phyloP scores from a whole-genome alignment of 192 early-diverging fungal species.

The Mortierella hygrophila region DNA sequence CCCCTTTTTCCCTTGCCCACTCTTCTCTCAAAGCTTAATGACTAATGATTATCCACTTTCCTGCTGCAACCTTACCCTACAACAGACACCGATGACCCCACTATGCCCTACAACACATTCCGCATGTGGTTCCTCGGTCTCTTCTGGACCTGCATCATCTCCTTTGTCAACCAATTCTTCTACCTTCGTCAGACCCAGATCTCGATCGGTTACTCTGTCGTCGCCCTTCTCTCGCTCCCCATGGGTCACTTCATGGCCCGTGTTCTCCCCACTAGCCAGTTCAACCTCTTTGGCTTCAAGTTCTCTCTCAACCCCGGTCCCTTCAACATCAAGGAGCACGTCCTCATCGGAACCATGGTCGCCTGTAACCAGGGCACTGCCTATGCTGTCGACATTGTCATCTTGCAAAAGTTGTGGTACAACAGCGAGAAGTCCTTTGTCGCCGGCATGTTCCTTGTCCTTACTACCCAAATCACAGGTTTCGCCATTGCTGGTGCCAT shows the following conservation, averaged over 20 bases:
- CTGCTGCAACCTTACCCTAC: no score
- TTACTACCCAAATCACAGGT: constrained; percentile 64
- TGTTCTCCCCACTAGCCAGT: constrained; percentile 51
- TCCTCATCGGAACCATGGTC: constrained; percentile 65
- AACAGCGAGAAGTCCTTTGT: constrained; percentile 62
- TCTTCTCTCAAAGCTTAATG: background rate
- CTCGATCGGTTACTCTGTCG: constrained; percentile 51
- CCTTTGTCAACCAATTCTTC: constrained; percentile 64
- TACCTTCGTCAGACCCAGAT: constrained; percentile 58
- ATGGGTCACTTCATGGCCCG: constrained; percentile 57
- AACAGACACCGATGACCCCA: constrained; percentile 60
- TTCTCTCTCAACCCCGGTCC: constrained; percentile 66
- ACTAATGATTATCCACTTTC: background rate
- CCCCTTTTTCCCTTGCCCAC: background rate
- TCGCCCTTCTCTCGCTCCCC: constrained; percentile 61
- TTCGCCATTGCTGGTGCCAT: constrained; percentile 53
- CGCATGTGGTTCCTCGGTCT: constrained; percentile 60
- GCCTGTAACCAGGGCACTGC: constrained; percentile 57
- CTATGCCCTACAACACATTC: constrained; percentile 62
- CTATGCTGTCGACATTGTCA: constrained; percentile 66
- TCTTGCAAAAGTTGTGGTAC: constrained; percentile 65
- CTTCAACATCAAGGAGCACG: constrained; percentile 73
- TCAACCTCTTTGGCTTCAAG: constrained; percentile 56
- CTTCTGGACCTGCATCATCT: constrained; percentile 40
- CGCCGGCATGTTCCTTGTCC: constrained; percentile 61